Evolutionary conservation across 2,329 filamentous ascomycete genomes (phyloP), one percentile per base, ranked within the genome.

Genomic region (Elsinoe fawcettii): DNA sequence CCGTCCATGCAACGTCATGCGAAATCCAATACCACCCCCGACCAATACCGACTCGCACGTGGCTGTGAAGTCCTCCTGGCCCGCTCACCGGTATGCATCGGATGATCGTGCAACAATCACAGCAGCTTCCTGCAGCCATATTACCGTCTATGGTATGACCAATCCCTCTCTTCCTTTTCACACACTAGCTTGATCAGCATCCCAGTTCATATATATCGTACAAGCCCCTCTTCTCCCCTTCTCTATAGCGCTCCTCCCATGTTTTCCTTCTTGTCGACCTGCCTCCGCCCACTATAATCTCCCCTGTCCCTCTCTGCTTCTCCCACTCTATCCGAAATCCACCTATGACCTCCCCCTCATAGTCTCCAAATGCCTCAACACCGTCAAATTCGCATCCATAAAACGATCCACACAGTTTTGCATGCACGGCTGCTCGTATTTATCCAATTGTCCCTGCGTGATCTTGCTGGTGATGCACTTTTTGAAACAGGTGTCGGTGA

Each of bases 321-420:
- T 25, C 14, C 5, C 20, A n/a, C 14, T 18, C 32, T 16, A 9
- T 22, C 53, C 20, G 5, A 8, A n/a, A 14, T 32, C 23, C 36
- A 7, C 14, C 53, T 46, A 55, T n/a, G 37, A 46, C 53, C 54
- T 51, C 54, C 56, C 61, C 60, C 80, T 74, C 73, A 88, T 73
- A 60, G 72, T 80, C 70, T 93, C 85, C 67, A 97, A 75, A 70
- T 96, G 87, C 77, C 85, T 86, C 72, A 96, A 77, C n/a, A 95
- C 87, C 55, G 89, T 77, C 63, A 88, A 74, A 74, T 92, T 93
- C 61, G 90, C 82, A 73, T 99, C 93, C 75, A 97, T 80, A 74
- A 95, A 97, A 58, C 93, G 81, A 67, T 96, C 88, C 58, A 97
- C 90, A 69, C 93, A 99, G 77, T 96, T 96, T 71, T 85, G 79